Conservation (phyloP, 2,329 filamentous ascomycete genomes). For the Botryotinia convoluta region DNA sequence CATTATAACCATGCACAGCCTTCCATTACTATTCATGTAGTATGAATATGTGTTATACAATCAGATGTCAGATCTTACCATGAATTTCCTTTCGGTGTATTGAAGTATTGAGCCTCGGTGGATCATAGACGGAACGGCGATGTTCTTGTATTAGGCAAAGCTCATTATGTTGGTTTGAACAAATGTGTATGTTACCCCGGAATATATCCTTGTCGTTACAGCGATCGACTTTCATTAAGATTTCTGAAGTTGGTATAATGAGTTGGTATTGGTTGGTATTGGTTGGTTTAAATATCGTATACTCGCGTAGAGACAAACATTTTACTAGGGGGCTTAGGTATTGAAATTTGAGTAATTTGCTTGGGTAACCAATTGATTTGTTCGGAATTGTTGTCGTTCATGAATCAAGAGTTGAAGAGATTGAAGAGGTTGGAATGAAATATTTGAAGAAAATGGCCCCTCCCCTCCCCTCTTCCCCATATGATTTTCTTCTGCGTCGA, state of each 20-base stretch:
- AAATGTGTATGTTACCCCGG: neutral
- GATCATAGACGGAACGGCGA: neutral
- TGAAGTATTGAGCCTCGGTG: slow-evolving; percentile 10
- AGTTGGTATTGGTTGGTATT: neutral
- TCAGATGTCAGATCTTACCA: neutral
- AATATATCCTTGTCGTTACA: neutral
- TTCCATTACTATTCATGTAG: neutral
- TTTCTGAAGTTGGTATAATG: neutral
- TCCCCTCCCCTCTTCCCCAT: neutral
- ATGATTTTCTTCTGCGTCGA: neutral
- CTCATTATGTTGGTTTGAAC: neutral
- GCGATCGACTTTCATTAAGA: slow-evolving; percentile 3
- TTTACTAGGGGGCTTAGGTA: neutral
- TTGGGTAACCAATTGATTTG: neutral
- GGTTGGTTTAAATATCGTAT: neutral
- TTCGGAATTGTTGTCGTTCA: neutral
- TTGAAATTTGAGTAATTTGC: neutral
- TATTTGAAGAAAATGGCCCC: neutral
- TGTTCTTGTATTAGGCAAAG: slow-evolving; percentile 7
- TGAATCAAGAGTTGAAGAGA: neutral
- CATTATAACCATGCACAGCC: neutral
- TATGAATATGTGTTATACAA: neutral
- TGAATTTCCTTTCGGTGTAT: neutral
- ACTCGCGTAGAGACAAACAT: neutral
- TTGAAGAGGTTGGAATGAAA: neutral